Evolutionary conservation across 2,329 filamentous ascomycete species (phyloP).

Genomic region (Aspergillus aculeatus): DNA sequence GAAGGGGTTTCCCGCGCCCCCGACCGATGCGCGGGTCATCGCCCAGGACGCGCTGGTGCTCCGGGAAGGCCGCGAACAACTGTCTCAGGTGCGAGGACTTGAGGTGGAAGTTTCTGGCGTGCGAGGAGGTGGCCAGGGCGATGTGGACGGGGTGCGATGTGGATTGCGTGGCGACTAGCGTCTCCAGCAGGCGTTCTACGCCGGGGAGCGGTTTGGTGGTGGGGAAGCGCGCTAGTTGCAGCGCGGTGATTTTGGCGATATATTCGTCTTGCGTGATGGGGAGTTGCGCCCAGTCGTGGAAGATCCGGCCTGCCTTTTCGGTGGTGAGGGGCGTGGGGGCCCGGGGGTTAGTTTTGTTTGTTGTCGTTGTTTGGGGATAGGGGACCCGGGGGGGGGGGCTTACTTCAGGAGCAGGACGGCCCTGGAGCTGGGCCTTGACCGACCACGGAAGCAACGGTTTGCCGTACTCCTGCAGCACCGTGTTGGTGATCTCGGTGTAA

Average conservation of each 20-base stretch:
- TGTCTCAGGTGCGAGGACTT: slow-evolving; percentile 64
- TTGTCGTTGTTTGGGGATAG: not conserved
- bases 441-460: slow-evolving; percentile 81
- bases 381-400: not conserved
- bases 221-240: slow-evolving; percentile 74
- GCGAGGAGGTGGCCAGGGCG: slow-evolving; percentile 81
- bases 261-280: slow-evolving; percentile 73
- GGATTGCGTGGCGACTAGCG: slow-evolving; percentile 34
- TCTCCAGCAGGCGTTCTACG: slow-evolving; percentile 64
- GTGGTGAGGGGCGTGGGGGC: not conserved
- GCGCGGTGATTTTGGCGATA: slow-evolving; percentile 54
- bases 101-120: slow-evolving; percentile 68
- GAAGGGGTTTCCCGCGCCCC: slow-evolving; percentile 88
- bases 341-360: slow-evolving; percentile 1
- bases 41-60: slow-evolving; percentile 73
- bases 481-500: slow-evolving; percentile 82
- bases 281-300: slow-evolving; percentile 80
- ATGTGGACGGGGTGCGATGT: slow-evolving; percentile 61
- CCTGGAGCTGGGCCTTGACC: slow-evolving; percentile 85
- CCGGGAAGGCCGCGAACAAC: slow-evolving; percentile 61
- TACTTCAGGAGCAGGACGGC: slow-evolving; percentile 59
- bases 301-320: slow-evolving; percentile 55
- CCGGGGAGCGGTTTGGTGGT: slow-evolving; percentile 75
- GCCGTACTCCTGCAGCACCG: slow-evolving; percentile 72
- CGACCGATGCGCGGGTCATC: slow-evolving; percentile 75